Percentiles rank a stretch among this genome's conserved stretches.
These are phyloP conservation scores for Cladosporium sphaerospermum DNA, from an alignment of 2,329 filamentous ascomycete species.

Conservation along the genomic window DNA sequence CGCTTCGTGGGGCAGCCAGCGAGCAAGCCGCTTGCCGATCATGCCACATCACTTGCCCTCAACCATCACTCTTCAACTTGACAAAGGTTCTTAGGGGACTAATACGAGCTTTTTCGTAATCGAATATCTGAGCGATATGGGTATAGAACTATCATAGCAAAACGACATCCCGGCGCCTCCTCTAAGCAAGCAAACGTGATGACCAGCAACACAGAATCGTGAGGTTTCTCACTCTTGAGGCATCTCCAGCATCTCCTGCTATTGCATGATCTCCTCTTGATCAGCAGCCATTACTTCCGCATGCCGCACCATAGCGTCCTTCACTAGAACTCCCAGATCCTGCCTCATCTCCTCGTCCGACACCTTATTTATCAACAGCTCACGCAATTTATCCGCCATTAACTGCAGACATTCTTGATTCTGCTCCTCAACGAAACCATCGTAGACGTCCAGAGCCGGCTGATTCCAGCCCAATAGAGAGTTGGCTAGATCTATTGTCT, in stretches of 20 bases:
- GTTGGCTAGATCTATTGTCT: constrained; percentile 13
- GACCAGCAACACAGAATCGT: background rate
- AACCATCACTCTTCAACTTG: background rate
- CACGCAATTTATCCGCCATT: constrained; percentile 14
- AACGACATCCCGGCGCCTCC: background rate
- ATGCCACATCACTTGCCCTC: background rate
- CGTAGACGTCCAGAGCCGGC: constrained; percentile 16
- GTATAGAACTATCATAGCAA: background rate
- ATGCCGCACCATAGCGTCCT: background rate
- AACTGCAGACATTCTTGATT: constrained; percentile 12
- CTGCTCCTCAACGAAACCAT: constrained; percentile 10
- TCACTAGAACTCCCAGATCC: constrained; percentile 15
- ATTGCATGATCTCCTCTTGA: background rate
- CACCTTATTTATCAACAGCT: constrained; percentile 16
- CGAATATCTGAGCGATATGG: background rate
- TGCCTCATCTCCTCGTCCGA: constrained; percentile 22
- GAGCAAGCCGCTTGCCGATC: background rate
- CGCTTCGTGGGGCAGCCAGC: background rate
- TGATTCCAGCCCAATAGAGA: constrained; percentile 23
- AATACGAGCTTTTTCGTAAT: too few species aligned
- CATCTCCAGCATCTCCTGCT: constrained; percentile 6
- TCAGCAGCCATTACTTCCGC: background rate
- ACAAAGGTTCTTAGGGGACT: too few species aligned
- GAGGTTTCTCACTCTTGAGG: background rate
- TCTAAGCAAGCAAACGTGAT: background rate